Percentiles rank a stretch among this genome's conserved stretches.
Conservation (phyloP, 2,329 filamentous ascomycete genomes). For the Claviceps citrina region DNA sequence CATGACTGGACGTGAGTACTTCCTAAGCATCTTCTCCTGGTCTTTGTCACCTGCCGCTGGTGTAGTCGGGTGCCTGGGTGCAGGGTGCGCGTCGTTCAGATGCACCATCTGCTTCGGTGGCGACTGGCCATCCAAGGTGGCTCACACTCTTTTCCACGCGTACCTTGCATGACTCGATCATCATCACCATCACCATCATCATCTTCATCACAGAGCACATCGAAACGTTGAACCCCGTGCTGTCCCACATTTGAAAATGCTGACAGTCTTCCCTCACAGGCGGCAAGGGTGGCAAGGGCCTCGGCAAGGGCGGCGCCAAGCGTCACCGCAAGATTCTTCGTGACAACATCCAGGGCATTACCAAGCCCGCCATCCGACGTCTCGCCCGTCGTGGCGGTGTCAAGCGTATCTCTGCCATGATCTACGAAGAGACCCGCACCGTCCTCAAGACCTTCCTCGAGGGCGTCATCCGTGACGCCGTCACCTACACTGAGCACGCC, state of each 20-base stretch:
- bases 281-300: conserved; percentile 92
- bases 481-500: conserved; percentile 67
- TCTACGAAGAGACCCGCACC: conserved; percentile 66
- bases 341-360: conserved; percentile 99
- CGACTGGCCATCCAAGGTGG: no score
- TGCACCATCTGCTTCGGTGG: no score
- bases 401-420: conserved; percentile 98
- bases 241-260: no score
- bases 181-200: no score
- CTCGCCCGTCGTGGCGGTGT: conserved; percentile 98
- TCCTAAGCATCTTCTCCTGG: conserved; percentile 6
- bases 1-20: conserved; percentile 58
- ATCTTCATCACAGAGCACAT: not conserved
- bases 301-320: conserved; percentile 97
- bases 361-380: conserved; percentile 96
- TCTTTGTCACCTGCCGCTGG: no score
- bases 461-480: conserved; percentile 60
- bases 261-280: conserved; percentile 40
- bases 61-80: not conserved
- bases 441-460: conserved; percentile 68
- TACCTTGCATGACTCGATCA: no score
- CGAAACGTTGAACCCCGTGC: no score
- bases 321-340: conserved; percentile 98
- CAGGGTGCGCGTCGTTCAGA: not conserved
- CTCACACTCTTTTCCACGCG: no score